Evolutionary conservation across 2,329 filamentous ascomycete species (phyloP).

Genomic region (Pyrenophora seminiperda): DNA sequence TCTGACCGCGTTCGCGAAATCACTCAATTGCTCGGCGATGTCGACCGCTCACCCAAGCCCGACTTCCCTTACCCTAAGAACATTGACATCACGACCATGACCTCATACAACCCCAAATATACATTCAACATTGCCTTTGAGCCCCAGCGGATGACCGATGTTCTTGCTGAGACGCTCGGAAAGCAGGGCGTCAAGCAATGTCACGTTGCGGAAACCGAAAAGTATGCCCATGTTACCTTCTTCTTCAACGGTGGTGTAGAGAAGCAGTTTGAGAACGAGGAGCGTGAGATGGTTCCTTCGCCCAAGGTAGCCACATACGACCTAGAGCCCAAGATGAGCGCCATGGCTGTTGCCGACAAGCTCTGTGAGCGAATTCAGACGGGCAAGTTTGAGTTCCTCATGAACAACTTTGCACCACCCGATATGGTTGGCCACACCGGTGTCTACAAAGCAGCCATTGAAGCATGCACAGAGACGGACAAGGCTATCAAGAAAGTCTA

Average conservation of each 20-base stretch:
- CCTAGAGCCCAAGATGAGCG: constrained; percentile 93
- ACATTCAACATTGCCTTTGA: constrained; percentile 91
- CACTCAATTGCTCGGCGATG: constrained; percentile 88
- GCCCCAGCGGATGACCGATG: constrained; percentile 95
- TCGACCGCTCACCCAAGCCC: constrained; percentile 86
- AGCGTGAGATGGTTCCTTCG: constrained; percentile 90
- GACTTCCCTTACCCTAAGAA: constrained; percentile 95
- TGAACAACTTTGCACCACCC: constrained; percentile 99
- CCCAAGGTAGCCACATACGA: constrained; percentile 98
- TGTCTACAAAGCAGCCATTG: constrained; percentile 90
- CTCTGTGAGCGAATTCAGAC: constrained; percentile 84
- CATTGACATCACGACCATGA: constrained; percentile 91
- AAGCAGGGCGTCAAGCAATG: constrained; percentile 91
- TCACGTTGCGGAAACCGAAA: constrained; percentile 97
- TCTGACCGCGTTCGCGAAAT: constrained; percentile 97
- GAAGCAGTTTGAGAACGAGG: constrained; percentile 91
- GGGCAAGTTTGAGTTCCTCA: constrained; percentile 90
- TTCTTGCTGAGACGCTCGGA: constrained; percentile 94
- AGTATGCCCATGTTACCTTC: constrained; percentile 99
- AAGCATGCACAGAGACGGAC: constrained; percentile 85
- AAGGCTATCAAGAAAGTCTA: constrained; percentile 91
- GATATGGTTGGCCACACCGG: constrained; percentile 99
- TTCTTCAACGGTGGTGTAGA: constrained; percentile 99
- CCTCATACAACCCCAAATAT: constrained; percentile 95
- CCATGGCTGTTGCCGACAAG: constrained; percentile 85